phyloP scores from a whole-genome alignment of 139 green algal genomes.

The Chlorella sp. region DNA sequence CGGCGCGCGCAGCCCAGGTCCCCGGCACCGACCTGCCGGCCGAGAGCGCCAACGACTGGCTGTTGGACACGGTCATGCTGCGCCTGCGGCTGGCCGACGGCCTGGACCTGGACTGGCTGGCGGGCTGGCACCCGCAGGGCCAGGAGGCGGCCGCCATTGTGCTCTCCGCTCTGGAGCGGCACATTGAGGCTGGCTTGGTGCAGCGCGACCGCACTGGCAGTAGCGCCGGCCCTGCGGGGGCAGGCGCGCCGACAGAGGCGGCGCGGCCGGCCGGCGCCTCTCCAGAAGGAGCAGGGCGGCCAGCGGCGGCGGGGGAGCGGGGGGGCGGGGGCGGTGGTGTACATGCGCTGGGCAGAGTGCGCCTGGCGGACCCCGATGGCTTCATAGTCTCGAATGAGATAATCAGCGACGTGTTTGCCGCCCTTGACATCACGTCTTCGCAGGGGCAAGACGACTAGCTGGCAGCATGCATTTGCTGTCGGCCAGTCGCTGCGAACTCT shows the following conservation, averaged over 20 bases:
- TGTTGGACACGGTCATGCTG: constrained; percentile 90
- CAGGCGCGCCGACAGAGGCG: background rate
- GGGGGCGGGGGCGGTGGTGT: background rate
- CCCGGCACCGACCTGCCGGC: constrained; percentile 6
- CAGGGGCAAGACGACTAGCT: no score
- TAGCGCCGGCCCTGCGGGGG: constrained; percentile 1
- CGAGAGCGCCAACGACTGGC: constrained; percentile 57
- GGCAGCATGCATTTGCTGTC: no score
- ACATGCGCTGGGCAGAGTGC: constrained; percentile 25
- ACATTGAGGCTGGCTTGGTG: constrained; percentile 40
- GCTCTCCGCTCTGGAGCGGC: constrained; percentile 31
- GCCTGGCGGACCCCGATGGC: constrained; percentile 78
- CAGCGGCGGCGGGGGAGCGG: background rate
- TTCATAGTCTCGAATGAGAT: constrained; percentile 88
- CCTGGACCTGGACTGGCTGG: constrained; percentile 61
- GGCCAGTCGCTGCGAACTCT: no score
- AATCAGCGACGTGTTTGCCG: constrained; percentile 83
- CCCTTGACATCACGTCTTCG: constrained; percentile 42
- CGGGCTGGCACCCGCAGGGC: constrained; percentile 10
- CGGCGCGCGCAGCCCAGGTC: background rate
- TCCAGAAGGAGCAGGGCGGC: background rate
- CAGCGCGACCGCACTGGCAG: background rate
- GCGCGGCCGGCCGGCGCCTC: background rate
- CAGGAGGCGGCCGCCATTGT: constrained; percentile 15
- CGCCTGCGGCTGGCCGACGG: constrained; percentile 73